Conservation (phyloP, 140 eudicot species). For the Oenanthe javanica region DNA sequence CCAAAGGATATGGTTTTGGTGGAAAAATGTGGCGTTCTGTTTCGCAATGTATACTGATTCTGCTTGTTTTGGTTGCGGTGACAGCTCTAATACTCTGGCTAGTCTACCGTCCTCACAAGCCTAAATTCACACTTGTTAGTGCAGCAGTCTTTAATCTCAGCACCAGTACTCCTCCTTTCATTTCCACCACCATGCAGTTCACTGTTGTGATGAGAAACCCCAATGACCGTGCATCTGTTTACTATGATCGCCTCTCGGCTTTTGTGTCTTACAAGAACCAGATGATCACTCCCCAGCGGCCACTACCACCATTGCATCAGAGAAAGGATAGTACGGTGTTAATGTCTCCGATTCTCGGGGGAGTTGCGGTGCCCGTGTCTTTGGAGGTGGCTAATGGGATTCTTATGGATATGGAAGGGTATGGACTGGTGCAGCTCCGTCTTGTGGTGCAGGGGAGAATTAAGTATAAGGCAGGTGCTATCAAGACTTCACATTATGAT, state of each 20-base stretch:
- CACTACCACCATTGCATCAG: slow-evolving; percentile 58
- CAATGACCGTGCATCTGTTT: slow-evolving; percentile 38
- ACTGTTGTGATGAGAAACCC: slow-evolving; percentile 42
- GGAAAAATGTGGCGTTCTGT: slow-evolving; percentile 15
- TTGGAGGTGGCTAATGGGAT: slow-evolving; percentile 43
- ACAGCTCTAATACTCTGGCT: slow-evolving; percentile 46
- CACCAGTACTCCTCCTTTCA: slow-evolving; percentile 30
- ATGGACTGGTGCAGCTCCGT: slow-evolving; percentile 43
- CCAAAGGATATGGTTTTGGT: not conserved
- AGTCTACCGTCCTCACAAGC: slow-evolving; percentile 58
- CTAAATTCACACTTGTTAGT: slow-evolving; percentile 36
- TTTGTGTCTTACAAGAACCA: slow-evolving; percentile 34
- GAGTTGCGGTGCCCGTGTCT: slow-evolving; percentile 29
- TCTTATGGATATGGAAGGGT: slow-evolving; percentile 25
- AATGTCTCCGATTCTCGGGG: slow-evolving; percentile 45
- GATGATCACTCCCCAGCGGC: slow-evolving; percentile 35
- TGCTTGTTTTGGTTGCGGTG: slow-evolving; percentile 36
- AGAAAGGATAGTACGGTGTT: slow-evolving; percentile 50
- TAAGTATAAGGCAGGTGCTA: slow-evolving; percentile 50
- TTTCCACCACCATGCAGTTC: slow-evolving; percentile 51
- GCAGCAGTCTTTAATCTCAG: slow-evolving; percentile 33
- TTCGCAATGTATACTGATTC: slow-evolving; percentile 13
- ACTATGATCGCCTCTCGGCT: slow-evolving; percentile 45
- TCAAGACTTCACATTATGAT: no score
- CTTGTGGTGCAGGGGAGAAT: slow-evolving; percentile 45